phyloP scores from a whole-genome alignment of 176 grass and related monocot species.

The Triticum aestivum region DNA sequence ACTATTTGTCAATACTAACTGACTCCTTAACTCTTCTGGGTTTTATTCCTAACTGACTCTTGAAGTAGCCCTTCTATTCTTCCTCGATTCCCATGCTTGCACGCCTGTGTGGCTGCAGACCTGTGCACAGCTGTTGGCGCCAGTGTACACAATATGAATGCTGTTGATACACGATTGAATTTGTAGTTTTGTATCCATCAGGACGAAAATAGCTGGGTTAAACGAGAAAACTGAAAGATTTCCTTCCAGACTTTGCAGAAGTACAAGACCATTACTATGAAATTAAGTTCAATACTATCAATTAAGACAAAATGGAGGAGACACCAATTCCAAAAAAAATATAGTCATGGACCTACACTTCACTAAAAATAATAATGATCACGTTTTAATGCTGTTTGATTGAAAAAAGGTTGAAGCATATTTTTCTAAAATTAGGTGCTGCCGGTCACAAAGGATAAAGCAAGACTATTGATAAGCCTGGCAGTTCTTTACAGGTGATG shows the following conservation, averaged over 20 bases:
- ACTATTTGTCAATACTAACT: background rate
- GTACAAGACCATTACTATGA: background rate
- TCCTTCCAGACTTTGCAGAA: constrained; percentile 8
- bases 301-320: background rate
- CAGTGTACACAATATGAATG: background rate
- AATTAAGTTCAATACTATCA: background rate
- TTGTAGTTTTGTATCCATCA: background rate
- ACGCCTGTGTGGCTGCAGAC: background rate
- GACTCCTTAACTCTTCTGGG: background rate
- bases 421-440: background rate
- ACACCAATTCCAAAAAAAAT: background rate
- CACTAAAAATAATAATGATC: background rate
- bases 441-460: background rate
- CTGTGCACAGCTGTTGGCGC: background rate
- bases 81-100: background rate
- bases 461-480: background rate
- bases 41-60: background rate
- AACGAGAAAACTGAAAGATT: background rate
- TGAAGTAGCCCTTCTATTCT: background rate
- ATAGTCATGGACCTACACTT: background rate
- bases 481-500: background rate
- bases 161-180: background rate
- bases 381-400: background rate
- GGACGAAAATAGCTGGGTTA: background rate
- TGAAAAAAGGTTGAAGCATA: background rate